phyloP scores from a whole-genome alignment of 2,329 filamentous ascomycete genomes.

The Cladophialophora immunda region DNA sequence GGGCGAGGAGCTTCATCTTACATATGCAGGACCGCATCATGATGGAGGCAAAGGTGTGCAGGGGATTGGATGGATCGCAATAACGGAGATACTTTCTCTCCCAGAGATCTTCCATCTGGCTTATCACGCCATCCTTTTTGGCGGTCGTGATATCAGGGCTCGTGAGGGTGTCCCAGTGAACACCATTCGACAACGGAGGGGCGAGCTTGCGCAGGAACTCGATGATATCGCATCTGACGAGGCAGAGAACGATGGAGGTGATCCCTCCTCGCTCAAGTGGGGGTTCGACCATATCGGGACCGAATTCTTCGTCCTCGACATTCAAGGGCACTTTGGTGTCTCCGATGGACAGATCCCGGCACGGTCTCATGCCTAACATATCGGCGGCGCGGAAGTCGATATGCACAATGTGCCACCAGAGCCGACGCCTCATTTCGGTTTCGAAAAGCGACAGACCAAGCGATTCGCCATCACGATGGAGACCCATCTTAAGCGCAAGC shows the following conservation, averaged over 20 bases:
- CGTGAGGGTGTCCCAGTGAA: neutral
- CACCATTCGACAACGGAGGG: neutral
- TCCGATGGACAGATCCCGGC: slow-evolving; percentile 14
- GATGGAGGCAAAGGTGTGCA: slow-evolving; percentile 49
- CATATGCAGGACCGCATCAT: slow-evolving; percentile 5
- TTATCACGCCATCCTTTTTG: neutral
- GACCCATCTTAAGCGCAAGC: slow-evolving; percentile 32
- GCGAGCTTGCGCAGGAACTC: neutral
- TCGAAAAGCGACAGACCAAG: slow-evolving; percentile 32
- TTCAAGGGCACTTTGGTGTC: slow-evolving; percentile 24
- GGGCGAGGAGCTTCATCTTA: slow-evolving; percentile 3
- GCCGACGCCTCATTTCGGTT: slow-evolving; percentile 31
- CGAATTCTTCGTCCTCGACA: slow-evolving; percentile 29
- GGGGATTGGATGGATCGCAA: slow-evolving; percentile 47
- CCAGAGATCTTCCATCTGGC: slow-evolving; percentile 42
- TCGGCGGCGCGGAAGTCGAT: slow-evolving; percentile 26
- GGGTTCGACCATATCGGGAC: slow-evolving; percentile 10
- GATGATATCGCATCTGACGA: slow-evolving; percentile 4
- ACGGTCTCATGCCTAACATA: slow-evolving; percentile 10
- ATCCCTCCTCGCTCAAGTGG: slow-evolving; percentile 3
- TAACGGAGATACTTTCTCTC: slow-evolving; percentile 46
- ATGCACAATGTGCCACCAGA: slow-evolving; percentile 35
- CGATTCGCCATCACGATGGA: slow-evolving; percentile 30
- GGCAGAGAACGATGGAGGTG: neutral
- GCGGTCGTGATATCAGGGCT: neutral